Conservation (phyloP, 441 rosid species). For the Raphanus hybrid region DNA sequence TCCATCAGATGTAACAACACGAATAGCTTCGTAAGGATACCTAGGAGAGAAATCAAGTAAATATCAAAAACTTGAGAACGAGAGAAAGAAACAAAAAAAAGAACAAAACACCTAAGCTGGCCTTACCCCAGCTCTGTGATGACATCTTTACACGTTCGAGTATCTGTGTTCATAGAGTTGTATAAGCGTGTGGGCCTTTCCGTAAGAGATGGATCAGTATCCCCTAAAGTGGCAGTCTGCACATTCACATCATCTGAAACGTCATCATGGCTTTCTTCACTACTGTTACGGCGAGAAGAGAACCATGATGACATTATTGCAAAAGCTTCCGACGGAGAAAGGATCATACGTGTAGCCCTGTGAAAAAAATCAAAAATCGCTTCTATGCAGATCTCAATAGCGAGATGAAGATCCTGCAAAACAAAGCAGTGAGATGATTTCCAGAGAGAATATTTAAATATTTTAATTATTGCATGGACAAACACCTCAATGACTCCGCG, state of each 20-base stretch:
- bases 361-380: conserved; percentile 79
- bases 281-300: conserved; percentile 37
- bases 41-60: conserved; percentile 32
- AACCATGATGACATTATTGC: conserved; percentile 54
- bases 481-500: conserved; percentile 97
- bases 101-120: conserved; percentile 1
- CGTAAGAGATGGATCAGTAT: conserved; percentile 56
- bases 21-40: conserved; percentile 97
- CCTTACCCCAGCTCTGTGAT: conserved; percentile 94
- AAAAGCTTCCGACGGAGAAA: conserved; percentile 74
- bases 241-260: conserved; percentile 46
- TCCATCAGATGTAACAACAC: conserved; percentile 86
- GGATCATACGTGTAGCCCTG: conserved; percentile 71
- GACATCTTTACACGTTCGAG: conserved; percentile 94
- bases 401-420: conserved; percentile 91
- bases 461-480: conserved; percentile 14
- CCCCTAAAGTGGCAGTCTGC: conserved; percentile 67
- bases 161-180: conserved; percentile 85
- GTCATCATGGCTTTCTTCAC: conserved; percentile 30
- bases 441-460: not conserved
- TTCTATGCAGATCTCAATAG: conserved; percentile 86
- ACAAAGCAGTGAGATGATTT: conserved; percentile 6
- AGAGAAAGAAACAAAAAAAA: not conserved
- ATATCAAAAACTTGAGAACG: not conserved
- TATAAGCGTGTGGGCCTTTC: conserved; percentile 60